A percentile compares a stretch with the other conserved stretches of the same genome.
phyloP scores from a whole-genome alignment of 441 rosid genomes.

The Jatropha multifida region DNA sequence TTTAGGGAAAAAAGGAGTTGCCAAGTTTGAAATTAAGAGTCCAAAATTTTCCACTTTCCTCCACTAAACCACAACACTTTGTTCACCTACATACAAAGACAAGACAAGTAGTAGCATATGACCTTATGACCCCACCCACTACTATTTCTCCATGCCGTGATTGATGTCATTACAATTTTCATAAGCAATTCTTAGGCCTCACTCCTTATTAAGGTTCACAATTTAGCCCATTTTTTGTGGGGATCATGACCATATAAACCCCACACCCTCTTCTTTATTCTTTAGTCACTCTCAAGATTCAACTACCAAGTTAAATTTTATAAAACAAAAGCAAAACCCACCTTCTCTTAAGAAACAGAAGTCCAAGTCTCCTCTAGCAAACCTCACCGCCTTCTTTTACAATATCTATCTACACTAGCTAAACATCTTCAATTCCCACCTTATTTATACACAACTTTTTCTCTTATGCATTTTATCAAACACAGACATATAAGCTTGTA shows the following conservation, averaged over 20 bases:
- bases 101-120: not conserved
- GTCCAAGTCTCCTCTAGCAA: not conserved
- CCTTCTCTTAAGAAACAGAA: not conserved
- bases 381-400: not conserved
- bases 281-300: conserved; percentile 49
- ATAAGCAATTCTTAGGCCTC: conserved; percentile 15
- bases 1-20: conserved; percentile 15
- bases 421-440: not conserved
- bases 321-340: conserved; percentile 16
- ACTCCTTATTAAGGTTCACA: conserved; percentile 15
- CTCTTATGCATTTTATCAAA: conserved; percentile 13
- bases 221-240: conserved; percentile 6
- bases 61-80: not conserved
- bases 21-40: conserved; percentile 16
- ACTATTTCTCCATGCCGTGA: conserved; percentile 16
- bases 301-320: conserved; percentile 33
- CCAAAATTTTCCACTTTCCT: conserved; percentile 8
- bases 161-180: conserved; percentile 28
- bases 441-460: conserved; percentile 5
- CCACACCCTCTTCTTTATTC: conserved; percentile 27
- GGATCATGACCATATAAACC: conserved; percentile 17
- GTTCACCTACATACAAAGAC: not conserved
- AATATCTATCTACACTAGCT: conserved; percentile 7
- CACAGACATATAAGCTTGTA: conserved; percentile 11
- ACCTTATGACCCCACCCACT: conserved; percentile 22